phyloP scores from a whole-genome alignment of 2,329 filamentous ascomycete species.

The Beauveria rudraprayagi region DNA sequence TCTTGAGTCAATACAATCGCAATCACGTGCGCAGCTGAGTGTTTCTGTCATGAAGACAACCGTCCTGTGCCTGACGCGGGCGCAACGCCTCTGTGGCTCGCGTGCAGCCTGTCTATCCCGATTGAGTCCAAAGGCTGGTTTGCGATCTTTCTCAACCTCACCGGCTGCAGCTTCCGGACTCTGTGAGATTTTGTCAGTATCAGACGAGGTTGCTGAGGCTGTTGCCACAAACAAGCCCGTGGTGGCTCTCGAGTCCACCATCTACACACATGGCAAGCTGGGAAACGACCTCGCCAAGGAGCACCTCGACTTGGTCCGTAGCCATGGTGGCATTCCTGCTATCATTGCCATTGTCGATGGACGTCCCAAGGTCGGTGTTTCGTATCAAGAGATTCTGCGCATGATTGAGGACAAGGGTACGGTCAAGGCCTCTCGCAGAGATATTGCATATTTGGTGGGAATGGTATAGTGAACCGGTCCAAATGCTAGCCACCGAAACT shows the following conservation, averaged over 20 bases:
- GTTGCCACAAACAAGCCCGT: constrained; percentile 68
- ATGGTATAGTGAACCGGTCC: constrained; percentile 43
- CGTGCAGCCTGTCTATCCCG: neutral
- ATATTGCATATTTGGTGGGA: constrained; percentile 74
- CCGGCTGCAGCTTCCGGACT: constrained; percentile 20
- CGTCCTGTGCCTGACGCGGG: neutral
- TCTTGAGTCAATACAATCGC: neutral
- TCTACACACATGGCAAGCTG: constrained; percentile 89
- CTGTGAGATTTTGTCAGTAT: constrained; percentile 54
- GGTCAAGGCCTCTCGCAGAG: constrained; percentile 77
- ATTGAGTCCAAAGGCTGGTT: neutral
- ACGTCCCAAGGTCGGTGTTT: constrained; percentile 71
- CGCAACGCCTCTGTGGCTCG: neutral
- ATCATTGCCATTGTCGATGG: constrained; percentile 86
- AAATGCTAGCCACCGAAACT: neutral
- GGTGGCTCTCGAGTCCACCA: constrained; percentile 89
- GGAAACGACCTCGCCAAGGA: constrained; percentile 67
- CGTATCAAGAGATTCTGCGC: constrained; percentile 60
- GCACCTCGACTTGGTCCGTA: constrained; percentile 74
- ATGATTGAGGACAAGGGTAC: constrained; percentile 63
- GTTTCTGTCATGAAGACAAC: neutral
- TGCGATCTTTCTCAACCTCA: neutral
- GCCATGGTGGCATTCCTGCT: constrained; percentile 76
- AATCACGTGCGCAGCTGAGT: neutral
- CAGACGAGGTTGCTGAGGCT: constrained; percentile 75